Evolutionary conservation across 768 basidiomycete species (phyloP), one percentile per base, ranked within the genome.

Genomic region (Gautieria morchelliformis): DNA sequence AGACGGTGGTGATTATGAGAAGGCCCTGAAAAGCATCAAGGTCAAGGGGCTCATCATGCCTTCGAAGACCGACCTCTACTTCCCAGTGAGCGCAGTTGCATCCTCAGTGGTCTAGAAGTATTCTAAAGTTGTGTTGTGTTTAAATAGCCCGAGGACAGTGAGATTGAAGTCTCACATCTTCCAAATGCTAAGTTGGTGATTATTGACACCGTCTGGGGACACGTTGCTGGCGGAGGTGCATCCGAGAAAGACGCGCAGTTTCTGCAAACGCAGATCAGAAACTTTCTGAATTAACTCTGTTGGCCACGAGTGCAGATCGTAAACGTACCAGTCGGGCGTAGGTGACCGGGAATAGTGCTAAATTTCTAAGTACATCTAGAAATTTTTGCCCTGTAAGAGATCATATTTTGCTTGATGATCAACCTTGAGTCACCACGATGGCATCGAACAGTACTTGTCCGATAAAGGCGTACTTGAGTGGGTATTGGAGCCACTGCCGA

Each of bases 171-270:
- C 17, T 66, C 69, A 0, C 65, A 70, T 45, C 65, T 80, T 64
- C 68, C 61, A 53, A 73, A 75, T 55, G 72, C 77, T 4, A 71
- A 70, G 30, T 67, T 82, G 17, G 73, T 76, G 2, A 68, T 82
- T n/a, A 82, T 82, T 57, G 72, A 76, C 53, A 78, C 79, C 1
- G 70, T 77, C 37, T 82, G 77, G 79, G 82, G 82, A 9, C 81
- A 83, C 65, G 70, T 77, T 78, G 78, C 75, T 55, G 80, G 78
- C 15, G 75, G 74, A 20, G 75, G 75, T 19, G 58, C 69, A 1
- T 76, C 77, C 54, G 47, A 59, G 7, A 59, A 68, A 10, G 78
- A 79, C 42, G 66, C 68, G 30, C 61, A 60, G n/a, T 79, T 79
- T 62, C 68, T 81, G n/a, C 64, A 69, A 41, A 62, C 62, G 3